A percentile compares a stretch with the other conserved stretches of the same genome.
These are phyloP conservation scores for Dryadomyces quercivorus DNA, from an alignment of 2,329 filamentous ascomycete species.

Conservation along the genomic window DNA sequence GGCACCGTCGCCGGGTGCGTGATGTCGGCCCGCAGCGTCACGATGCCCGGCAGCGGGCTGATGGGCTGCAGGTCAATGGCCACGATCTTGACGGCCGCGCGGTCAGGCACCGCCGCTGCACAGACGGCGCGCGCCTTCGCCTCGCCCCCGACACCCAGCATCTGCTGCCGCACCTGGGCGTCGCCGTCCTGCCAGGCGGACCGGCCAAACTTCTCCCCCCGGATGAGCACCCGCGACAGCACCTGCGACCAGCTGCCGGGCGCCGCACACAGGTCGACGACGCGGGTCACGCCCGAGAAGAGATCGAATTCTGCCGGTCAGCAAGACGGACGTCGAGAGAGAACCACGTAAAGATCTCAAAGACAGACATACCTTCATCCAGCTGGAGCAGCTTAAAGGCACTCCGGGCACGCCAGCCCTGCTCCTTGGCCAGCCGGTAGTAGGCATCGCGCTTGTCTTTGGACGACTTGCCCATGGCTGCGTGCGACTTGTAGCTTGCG, in stretches of 20 bases:
- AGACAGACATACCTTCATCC: conserved; percentile 49
- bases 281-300: conserved; percentile 78
- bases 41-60: conserved; percentile 83
- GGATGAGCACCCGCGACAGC: conserved; percentile 82
- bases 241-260: conserved; percentile 98
- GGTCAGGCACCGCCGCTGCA: no score
- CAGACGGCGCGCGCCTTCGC: no score
- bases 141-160: conserved; percentile 33
- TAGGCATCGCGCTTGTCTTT: conserved; percentile 99
- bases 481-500: background rate
- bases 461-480: conserved; percentile 82
- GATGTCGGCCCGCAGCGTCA: conserved; percentile 86
- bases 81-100: conserved; percentile 79
- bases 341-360: background rate
- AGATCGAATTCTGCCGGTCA: conserved; percentile 68
- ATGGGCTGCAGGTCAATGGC: conserved; percentile 95
- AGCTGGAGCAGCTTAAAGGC: conserved; percentile 96
- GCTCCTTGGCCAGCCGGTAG: conserved; percentile 94
- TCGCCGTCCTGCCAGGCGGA: conserved; percentile 80
- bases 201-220: conserved; percentile 80
- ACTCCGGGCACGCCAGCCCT: conserved; percentile 92
- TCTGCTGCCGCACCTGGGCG: conserved; percentile 48
- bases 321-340: background rate
- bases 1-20: conserved; percentile 94
- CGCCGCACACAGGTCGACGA: conserved; percentile 91